These are phyloP conservation scores for Xylariaceae sp. DNA, from an alignment of 2,329 filamentous ascomycete genomes.

Conservation along the genomic window DNA sequence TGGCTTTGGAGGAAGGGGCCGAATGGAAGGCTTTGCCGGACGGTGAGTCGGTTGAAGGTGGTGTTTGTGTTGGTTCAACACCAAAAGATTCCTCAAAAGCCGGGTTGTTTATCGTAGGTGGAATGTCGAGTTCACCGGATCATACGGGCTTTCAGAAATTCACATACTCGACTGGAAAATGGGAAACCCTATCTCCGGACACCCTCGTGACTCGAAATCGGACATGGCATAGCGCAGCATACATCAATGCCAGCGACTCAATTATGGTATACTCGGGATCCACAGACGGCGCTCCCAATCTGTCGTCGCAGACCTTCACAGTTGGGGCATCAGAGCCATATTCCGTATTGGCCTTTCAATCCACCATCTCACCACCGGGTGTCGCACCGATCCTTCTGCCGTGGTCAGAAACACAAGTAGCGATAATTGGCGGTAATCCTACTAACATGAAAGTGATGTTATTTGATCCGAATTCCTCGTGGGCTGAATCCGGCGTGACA, in stretches of 20 bases:
- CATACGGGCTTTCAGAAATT: constrained; percentile 78
- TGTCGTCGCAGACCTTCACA: constrained; percentile 75
- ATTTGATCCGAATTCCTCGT: constrained; percentile 66
- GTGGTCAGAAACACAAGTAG: constrained; percentile 72
- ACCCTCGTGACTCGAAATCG: constrained; percentile 66
- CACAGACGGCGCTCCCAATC: constrained; percentile 57
- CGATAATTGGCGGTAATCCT: constrained; percentile 73
- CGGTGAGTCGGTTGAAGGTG: constrained; percentile 73
- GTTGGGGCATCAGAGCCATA: constrained; percentile 70
- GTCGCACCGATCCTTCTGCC: constrained; percentile 71
- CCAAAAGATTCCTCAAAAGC: constrained; percentile 60
- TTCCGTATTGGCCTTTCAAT: constrained; percentile 59
- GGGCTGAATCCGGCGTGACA: constrained; percentile 67
- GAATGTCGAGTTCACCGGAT: constrained; percentile 54
- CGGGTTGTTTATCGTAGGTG: constrained; percentile 81
- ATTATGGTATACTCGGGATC: constrained; percentile 83
- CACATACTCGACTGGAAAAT: constrained; percentile 56
- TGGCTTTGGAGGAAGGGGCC: constrained; percentile 69
- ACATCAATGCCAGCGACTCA: constrained; percentile 68
- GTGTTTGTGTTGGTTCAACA: constrained; percentile 73
- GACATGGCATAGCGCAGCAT: constrained; percentile 74
- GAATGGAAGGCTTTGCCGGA: constrained; percentile 69
- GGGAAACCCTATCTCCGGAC: constrained; percentile 50
- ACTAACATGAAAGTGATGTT: constrained; percentile 71
- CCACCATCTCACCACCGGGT: constrained; percentile 61